Evolutionary conservation across 495 filamentous ascomycete species (phyloP).

Genomic region (Parmelia sp.): DNA sequence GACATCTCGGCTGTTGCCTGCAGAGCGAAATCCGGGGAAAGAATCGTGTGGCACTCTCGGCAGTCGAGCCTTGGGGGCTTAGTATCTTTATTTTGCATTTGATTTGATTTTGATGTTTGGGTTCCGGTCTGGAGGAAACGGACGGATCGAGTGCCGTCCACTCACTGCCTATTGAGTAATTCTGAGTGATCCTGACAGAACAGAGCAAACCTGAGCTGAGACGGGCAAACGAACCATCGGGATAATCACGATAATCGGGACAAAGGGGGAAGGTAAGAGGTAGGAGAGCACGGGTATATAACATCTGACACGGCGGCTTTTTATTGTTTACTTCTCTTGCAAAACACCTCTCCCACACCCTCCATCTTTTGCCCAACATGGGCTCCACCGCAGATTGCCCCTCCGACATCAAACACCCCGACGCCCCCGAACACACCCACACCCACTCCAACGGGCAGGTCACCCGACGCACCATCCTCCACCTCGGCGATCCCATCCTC

Average conservation of each 20-base stretch:
- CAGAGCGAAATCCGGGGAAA: constrained; percentile 4
- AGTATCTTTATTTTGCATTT: too few relatives aligned
- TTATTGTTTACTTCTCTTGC: not conserved
- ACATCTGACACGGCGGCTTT: not conserved
- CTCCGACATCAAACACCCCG: not conserved
- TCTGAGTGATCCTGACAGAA: too few relatives aligned
- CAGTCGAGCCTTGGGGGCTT: not conserved
- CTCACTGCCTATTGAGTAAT: not conserved
- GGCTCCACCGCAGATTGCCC: not conserved
- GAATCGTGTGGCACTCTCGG: not conserved
- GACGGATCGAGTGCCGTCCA: constrained; percentile 10
- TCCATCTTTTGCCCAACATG: not conserved
- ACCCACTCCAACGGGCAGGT: not conserved
- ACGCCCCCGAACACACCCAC: not conserved
- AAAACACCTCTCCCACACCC: too few relatives aligned
- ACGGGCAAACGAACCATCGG: too few relatives aligned
- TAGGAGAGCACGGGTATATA: not conserved
- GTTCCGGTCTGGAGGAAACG: constrained; percentile 9
- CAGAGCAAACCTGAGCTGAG: not conserved
- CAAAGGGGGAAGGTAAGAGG: not conserved
- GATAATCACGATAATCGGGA: too few relatives aligned
- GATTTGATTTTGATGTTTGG: not conserved
- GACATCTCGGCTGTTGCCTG: not conserved
- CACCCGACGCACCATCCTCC: constrained; percentile 47
- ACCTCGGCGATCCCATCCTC: constrained; percentile 62